A percentile compares a stretch with the other conserved stretches of the same genome.
phyloP scores from a whole-genome alignment of 345 rosid species.

The Eucalyptus polyanthemos region DNA sequence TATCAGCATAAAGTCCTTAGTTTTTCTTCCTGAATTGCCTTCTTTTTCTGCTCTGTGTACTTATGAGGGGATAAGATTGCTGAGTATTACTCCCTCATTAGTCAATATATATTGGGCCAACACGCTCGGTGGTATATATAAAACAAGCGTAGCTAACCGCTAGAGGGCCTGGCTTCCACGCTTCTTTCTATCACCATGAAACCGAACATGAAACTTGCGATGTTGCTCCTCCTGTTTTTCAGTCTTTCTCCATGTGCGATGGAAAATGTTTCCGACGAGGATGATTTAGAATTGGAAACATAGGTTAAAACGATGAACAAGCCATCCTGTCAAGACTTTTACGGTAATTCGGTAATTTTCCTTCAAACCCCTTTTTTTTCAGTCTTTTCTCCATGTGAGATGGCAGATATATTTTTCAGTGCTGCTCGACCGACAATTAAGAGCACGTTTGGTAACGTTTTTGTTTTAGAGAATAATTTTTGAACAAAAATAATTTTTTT shows the following conservation, averaged over 20 bases:
- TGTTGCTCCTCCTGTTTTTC: neutral
- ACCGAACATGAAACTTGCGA: neutral
- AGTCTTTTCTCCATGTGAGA: neutral
- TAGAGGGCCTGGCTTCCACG: neutral
- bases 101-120: no score
- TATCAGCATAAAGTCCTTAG: no score
- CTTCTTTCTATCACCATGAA: neutral
- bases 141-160: no score
- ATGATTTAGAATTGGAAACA: neutral
- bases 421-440: neutral
- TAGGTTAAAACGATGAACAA: neutral
- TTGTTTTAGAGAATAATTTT: accelerated
- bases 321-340: neutral
- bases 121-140: no score
- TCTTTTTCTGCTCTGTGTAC: no score
- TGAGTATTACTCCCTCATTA: no score
- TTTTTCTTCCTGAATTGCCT: no score
- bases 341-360: neutral
- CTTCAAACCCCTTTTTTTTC: neutral
- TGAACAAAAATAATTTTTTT: accelerated
- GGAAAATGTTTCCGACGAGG: neutral
- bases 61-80: no score
- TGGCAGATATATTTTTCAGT: neutral
- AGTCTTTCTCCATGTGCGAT: neutral
- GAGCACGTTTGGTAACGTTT: no score